Conservation (phyloP, 2,329 filamentous ascomycete genomes). For the Ophiocordyceps camponoti-leonardi region DNA sequence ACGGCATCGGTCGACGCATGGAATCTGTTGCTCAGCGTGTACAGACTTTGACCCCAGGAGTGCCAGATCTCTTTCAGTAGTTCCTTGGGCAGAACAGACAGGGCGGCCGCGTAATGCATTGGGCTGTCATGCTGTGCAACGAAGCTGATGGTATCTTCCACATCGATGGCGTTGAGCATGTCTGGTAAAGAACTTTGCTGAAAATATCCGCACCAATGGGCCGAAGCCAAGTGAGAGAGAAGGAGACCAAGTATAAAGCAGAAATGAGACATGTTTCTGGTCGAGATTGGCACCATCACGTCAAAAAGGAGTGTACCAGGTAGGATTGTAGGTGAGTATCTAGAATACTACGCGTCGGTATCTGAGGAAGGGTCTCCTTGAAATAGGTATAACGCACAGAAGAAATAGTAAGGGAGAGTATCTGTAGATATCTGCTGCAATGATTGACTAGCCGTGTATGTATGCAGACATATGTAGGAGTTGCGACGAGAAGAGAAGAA, state of each 20-base stretch:
- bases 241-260: background rate
- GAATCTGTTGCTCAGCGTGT: background rate
- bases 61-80: background rate
- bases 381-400: too few species aligned
- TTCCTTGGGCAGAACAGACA: background rate
- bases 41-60: background rate
- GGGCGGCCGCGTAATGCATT: background rate
- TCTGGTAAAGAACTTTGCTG: background rate
- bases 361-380: too few species aligned
- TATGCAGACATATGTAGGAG: too few species aligned
- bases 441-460: too few species aligned
- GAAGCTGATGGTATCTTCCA: background rate
- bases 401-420: too few species aligned
- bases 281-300: too few species aligned
- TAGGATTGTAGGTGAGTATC: too few species aligned
- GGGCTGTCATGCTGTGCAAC: background rate
- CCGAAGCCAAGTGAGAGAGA: background rate
- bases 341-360: too few species aligned
- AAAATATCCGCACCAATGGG: background rate
- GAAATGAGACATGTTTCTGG: background rate
- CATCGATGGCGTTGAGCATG: background rate
- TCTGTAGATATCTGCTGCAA: too few species aligned
- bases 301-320: too few species aligned
- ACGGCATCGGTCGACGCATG: background rate
- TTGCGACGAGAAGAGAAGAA: background rate